A percentile compares a stretch with the other conserved stretches of the same genome.
These are phyloP conservation scores for Pyricularia grisea DNA, from an alignment of 2,329 filamentous ascomycete species.

Conservation along the genomic window DNA sequence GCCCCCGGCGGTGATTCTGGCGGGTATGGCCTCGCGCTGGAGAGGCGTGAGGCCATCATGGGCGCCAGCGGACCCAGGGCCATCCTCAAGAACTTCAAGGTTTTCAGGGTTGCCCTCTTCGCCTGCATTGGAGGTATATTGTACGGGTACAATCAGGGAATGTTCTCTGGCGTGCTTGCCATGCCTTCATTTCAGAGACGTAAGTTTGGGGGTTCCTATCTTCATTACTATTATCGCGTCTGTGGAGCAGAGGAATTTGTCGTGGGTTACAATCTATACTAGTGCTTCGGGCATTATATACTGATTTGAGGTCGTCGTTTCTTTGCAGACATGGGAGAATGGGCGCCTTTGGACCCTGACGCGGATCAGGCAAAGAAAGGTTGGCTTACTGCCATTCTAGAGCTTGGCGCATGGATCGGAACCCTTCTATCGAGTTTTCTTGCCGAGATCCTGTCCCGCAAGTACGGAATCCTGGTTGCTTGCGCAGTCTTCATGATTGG, in stretches of 20 bases:
- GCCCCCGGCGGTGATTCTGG: conserved; percentile 19
- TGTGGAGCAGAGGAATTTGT: not conserved
- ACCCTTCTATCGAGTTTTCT: conserved; percentile 60
- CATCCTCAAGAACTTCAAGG: conserved; percentile 48
- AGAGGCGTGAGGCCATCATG: conserved; percentile 43
- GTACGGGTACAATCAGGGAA: conserved; percentile 69
- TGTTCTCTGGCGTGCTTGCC: conserved; percentile 60
- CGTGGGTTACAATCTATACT: not conserved
- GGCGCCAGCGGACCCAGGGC: conserved; percentile 40
- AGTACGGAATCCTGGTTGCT: conserved; percentile 59
- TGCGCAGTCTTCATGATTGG: conserved; percentile 60
- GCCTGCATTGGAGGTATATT: conserved; percentile 53
- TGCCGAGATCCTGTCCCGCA: conserved; percentile 60
- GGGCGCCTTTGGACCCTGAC: conserved; percentile 31
- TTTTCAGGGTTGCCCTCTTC: conserved; percentile 51
- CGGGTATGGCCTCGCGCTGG: conserved; percentile 40
- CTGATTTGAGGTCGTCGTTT: not conserved
- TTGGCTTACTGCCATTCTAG: conserved; percentile 58
- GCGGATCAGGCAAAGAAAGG: conserved; percentile 45
- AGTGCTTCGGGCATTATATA: not conserved
- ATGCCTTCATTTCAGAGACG: conserved; percentile 44
- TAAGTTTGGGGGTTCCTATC: conserved; percentile 19
- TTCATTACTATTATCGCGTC: not conserved
- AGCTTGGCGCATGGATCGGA: conserved; percentile 71
- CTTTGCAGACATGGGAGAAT: conserved; percentile 43